phyloP scores from a whole-genome alignment of 208 protist genomes.

The Acanthamoeba royreba region DNA sequence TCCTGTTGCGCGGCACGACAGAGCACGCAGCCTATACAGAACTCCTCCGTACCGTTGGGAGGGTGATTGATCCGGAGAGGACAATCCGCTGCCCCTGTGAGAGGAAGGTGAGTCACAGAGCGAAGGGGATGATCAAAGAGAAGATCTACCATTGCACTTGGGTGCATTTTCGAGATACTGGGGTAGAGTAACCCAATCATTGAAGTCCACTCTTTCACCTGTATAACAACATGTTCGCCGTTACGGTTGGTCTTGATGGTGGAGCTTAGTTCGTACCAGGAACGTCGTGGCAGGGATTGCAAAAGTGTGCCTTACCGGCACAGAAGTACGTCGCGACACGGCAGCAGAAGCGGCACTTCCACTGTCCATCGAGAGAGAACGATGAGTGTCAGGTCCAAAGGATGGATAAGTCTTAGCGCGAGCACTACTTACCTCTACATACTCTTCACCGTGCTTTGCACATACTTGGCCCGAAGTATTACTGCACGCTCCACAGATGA shows the following conservation, averaged over 20 bases:
- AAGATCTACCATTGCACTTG: neutral
- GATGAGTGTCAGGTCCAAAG: too few species aligned
- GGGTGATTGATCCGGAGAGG: neutral
- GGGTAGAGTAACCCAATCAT: neutral
- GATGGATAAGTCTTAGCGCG: neutral
- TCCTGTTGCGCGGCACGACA: too few species aligned
- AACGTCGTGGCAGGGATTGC: neutral
- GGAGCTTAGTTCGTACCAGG: neutral
- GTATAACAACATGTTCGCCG: too few species aligned
- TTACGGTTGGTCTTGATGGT: neutral
- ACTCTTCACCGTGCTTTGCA: neutral
- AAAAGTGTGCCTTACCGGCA: neutral
- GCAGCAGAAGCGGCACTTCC: conserved; percentile 49
- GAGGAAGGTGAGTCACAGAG: neutral
- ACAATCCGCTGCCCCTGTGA: neutral
- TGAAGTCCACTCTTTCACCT: neutral
- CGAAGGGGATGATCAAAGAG: neutral
- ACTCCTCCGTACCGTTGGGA: neutral
- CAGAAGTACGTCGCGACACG: neutral
- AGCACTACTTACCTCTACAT: neutral
- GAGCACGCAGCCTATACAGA: neutral
- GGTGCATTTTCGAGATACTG: neutral
- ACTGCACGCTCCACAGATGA: neutral
- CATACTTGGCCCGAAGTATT: neutral
- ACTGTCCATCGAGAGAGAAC: too few species aligned